Base-by-base conservation (phyloP, 2,329 filamentous ascomycete species). In the Diplodia mutila region DNA sequence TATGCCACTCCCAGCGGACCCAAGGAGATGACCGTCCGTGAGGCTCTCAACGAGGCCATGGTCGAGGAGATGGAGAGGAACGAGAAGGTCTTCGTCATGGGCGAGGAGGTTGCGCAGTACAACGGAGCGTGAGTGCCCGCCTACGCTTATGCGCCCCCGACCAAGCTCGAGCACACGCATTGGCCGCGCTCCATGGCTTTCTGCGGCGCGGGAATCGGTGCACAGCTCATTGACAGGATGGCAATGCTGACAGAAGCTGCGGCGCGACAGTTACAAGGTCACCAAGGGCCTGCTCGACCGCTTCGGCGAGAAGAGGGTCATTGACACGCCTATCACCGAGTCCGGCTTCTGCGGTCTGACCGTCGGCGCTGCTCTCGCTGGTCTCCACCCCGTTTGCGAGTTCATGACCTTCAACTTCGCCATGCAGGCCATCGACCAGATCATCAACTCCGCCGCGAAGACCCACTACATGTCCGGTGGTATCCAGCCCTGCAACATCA, bases 401-500 rank as follows among this genome's bases (percentile, higher is more conserved):
- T 99, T 99, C 87, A 99, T 99, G 95, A 99, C 95, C 77, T 98
- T 97, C 89, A 99, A 99, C 89, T 98, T 98, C 80, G 94, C 95
- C 82, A 99, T 99, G 95, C 95, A 99, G 85, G 93, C 95, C 80
- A 99, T 99, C 82, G 95, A 99, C 81, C 95, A 99, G 82, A 92
- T 99, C 80, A 94, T 99, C 89, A 99, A 99, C 89, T 98, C 94
- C 61, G 95, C 86, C 75, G 95, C 93, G 78, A 99, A 99, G 88
- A 99, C 95, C 68, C 94, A 99, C 79, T 99, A 99, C 87, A 99
- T 99, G 95, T 98, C 95, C 72, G 95, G 95, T 76, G 95, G 95
- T 81, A 98, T 97, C 81, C 95, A 99, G 84, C 95, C 95, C 76
- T 99, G 95, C 85, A 98, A 98, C 86, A 94, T 99, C 83, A 98